Evolutionary conservation across 129 eudicot species (phyloP).

Genomic region (Sambucus nigra): DNA sequence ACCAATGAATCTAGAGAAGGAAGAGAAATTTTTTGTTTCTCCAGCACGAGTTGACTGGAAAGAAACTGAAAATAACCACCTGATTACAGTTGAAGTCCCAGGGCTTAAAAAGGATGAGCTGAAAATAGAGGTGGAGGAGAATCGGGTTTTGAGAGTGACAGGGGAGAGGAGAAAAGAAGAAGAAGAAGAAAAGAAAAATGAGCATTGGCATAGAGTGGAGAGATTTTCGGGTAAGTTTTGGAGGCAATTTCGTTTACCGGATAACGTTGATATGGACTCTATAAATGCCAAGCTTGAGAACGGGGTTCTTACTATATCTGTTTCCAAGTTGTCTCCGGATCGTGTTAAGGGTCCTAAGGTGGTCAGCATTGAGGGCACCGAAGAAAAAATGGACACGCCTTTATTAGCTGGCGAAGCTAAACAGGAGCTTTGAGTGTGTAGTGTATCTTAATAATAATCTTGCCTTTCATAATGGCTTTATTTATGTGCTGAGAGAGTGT

Average conservation of each 20-base stretch:
- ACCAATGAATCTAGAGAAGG: slow-evolving; percentile 30
- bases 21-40: slow-evolving; percentile 17
- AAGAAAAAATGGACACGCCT: not conserved
- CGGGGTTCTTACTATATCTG: slow-evolving; percentile 39
- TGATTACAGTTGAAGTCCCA: slow-evolving; percentile 40
- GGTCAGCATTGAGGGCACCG: not conserved
- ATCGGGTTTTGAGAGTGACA: slow-evolving; percentile 41
- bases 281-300: slow-evolving; percentile 43
- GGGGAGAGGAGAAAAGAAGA: slow-evolving; percentile 45
- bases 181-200: slow-evolving; percentile 19
- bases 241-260: slow-evolving; percentile 63
- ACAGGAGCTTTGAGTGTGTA: not conserved
- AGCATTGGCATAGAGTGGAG: slow-evolving; percentile 56
- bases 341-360: slow-evolving; percentile 4
- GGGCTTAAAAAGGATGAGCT: slow-evolving; percentile 49
- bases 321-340: slow-evolving; percentile 32
- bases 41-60: slow-evolving; percentile 53
- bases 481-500: no score
- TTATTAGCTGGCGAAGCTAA: not conserved
- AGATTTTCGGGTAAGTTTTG: slow-evolving; percentile 42
- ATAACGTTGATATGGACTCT: slow-evolving; percentile 40
- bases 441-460: no score
- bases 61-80: slow-evolving; percentile 34
- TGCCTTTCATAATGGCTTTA: no score
- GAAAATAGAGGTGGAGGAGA: slow-evolving; percentile 57